These are phyloP conservation scores for Parastagonospora avenae DNA, from an alignment of 2,329 filamentous ascomycete species.

Conservation along the genomic window DNA sequence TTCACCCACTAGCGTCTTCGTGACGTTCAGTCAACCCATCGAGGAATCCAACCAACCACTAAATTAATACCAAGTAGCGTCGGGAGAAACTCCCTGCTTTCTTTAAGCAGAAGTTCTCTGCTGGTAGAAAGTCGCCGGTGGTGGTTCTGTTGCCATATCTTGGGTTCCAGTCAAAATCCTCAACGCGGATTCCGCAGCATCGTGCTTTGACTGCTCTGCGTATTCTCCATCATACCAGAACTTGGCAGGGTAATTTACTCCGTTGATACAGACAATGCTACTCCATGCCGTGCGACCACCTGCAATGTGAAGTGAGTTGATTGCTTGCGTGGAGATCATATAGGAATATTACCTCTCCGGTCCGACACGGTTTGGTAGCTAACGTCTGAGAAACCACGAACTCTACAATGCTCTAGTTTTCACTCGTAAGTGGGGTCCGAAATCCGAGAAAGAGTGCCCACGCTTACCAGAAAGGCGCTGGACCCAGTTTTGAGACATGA, in stretches of 20 bases:
- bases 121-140: conserved; percentile 30
- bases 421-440: conserved; percentile 7
- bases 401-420: conserved; percentile 39
- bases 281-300: conserved; percentile 48
- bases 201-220: conserved; percentile 42
- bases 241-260: conserved; percentile 33
- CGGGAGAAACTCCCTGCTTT: too few species aligned
- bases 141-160: conserved; percentile 18
- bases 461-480: conserved; percentile 36
- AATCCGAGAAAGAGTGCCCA: not conserved
- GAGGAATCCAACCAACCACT: too few species aligned
- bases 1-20: too few species aligned
- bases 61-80: too few species aligned
- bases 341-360: conserved; percentile 38
- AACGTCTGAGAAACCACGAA: conserved; percentile 29
- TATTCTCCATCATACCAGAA: conserved; percentile 46
- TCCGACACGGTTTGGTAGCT: conserved; percentile 45
- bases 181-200: conserved; percentile 41
- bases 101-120: not conserved
- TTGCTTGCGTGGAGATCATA: conserved; percentile 1
- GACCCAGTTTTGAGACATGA: conserved; percentile 20
- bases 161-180: conserved; percentile 1
- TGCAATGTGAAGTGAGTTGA: conserved; percentile 5
- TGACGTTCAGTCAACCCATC: too few species aligned
- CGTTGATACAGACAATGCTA: conserved; percentile 34